These are phyloP conservation scores for Mallotus repandus DNA, from an alignment of 441 rosid genomes.

Conservation along the genomic window DNA sequence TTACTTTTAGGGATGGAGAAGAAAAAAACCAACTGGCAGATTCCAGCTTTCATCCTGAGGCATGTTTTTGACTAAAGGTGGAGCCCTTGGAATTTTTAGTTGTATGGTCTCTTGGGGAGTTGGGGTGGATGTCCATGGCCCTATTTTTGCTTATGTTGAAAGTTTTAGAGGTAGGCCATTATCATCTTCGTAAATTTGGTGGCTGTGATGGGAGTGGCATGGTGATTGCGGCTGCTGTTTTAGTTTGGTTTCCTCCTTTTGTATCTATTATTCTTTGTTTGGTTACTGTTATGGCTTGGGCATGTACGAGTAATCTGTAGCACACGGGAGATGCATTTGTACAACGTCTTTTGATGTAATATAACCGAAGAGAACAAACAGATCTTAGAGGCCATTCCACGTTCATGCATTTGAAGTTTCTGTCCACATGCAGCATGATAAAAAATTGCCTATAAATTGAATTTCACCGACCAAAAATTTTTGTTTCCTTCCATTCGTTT, in stretches of 20 bases:
- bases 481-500: no score
- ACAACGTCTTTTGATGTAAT: conserved; percentile 30
- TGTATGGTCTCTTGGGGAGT: conserved; percentile 20
- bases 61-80: conserved; percentile 15
- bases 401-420: neutral
- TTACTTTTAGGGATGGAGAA: conserved; percentile 83
- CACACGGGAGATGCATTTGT: conserved; percentile 27
- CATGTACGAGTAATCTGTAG: conserved; percentile 23
- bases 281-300: conserved; percentile 25
- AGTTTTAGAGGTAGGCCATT: conserved; percentile 23
- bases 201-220: conserved; percentile 18
- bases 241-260: conserved; percentile 23
- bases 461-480: no score
- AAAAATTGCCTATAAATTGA: no score
- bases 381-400: conserved; percentile 6
- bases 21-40: conserved; percentile 74
- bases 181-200: conserved; percentile 27
- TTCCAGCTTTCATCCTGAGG: conserved; percentile 77
- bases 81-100: conserved; percentile 10
- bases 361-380: conserved; percentile 23
- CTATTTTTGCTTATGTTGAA: conserved; percentile 21
- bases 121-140: conserved; percentile 30
- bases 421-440: no score
- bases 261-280: conserved; percentile 48
- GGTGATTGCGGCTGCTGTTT: conserved; percentile 28